Conservation (phyloP, 331 rosid genomes). For the Malus hybrid region DNA sequence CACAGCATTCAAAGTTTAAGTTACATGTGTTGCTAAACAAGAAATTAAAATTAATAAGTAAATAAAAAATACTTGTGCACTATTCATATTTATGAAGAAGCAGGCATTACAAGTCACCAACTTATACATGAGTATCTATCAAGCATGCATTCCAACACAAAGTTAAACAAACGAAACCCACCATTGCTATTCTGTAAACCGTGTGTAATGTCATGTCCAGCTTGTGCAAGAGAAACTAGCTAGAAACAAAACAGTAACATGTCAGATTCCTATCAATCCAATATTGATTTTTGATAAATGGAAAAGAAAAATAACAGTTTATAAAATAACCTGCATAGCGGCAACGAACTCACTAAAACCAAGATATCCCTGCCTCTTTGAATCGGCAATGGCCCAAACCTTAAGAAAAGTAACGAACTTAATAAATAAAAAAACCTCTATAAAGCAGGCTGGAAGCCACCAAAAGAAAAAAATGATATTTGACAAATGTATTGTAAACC, state of each 20-base stretch:
- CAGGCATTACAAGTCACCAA: background rate
- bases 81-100: background rate
- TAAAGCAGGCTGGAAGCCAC: background rate
- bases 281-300: background rate
- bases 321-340: conserved; percentile 60
- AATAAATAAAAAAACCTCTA: background rate
- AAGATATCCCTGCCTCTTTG: conserved; percentile 85
- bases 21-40: background rate
- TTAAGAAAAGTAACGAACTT: background rate
- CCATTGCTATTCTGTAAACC: conserved; percentile 55
- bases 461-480: background rate
- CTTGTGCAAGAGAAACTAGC: conserved; percentile 76
- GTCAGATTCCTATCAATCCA: conserved; percentile 2
- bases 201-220: conserved; percentile 51
- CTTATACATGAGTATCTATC: background rate
- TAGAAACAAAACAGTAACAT: conserved; percentile 10
- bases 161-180: conserved; percentile 16
- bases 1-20: conserved; percentile 1
- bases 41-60: no score
- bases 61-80: background rate
- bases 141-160: background rate
- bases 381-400: conserved; percentile 97
- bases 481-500: background rate
- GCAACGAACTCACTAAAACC: conserved; percentile 67
- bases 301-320: background rate